Evolutionary conservation across 2,329 filamentous ascomycete genomes (phyloP), one percentile per base, ranked within the genome.

Genomic region (Aspergillus sojae): DNA sequence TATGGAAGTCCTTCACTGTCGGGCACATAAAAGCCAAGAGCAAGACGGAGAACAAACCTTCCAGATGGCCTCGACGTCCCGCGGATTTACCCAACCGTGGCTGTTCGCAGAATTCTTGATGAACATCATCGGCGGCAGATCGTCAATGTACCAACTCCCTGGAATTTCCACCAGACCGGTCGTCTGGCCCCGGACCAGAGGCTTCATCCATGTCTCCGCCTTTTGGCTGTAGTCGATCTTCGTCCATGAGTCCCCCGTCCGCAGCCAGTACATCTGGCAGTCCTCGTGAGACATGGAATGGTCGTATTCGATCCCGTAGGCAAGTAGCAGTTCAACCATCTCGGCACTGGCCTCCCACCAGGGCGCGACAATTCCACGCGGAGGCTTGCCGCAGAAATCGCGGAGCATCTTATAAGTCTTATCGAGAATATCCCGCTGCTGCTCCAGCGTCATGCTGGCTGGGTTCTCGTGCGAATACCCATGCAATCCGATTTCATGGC

Each of bases 401-500:
- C 88, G 91, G 32, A 94, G 82, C 79, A 93, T 82, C 28, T 84
- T 84, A 77, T 88, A 93, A 2, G 90, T 92, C 79, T 93, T 92
- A 72, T 92, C 90, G 21, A 94, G 83, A 19, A 94, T 88, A 62
- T 91, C 89, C 16, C 84, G 85, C 75, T 94, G 91, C 77, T 94
- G 91, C 72, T 93, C 90, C 1, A 91, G 74, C 0, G 84, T 90
- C 89, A 93, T 91, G 62, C 88, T 85, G 0, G 82, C 82, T 0
- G 90, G 89, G 69, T 93, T 92, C 73, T 93, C 90, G 70, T 93
- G 90, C 0, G 85, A 88, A 77, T 93, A 93, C 5, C 89, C 90
- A 66, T 93, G 90, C 7, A 91, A 81, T 2, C 88, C 88, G 67
- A 82, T 87, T 72, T 91, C 88, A 70, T 90, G 88, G 2, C 88